Evolutionary conservation across 345 rosid genomes (phyloP).

Genomic region (Rhodomyrtus tomentosa): DNA sequence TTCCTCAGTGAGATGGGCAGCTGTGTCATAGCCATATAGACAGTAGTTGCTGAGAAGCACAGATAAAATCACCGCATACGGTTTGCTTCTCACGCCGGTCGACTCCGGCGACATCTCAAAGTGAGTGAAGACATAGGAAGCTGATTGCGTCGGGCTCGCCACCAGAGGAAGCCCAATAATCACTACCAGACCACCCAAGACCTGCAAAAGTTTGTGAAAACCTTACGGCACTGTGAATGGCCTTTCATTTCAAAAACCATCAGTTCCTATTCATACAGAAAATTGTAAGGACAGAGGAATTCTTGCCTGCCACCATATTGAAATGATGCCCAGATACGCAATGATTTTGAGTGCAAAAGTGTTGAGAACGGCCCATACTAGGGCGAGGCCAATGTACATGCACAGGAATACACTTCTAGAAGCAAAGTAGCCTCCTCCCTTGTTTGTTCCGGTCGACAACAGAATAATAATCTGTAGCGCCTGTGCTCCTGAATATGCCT

Average conservation of each 20-base stretch:
- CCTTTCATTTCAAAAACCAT: neutral
- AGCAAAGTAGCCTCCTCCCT: slow-evolving; percentile 3
- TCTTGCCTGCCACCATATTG: slow-evolving; percentile 10
- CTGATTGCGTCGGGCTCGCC: neutral
- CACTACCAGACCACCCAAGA: slow-evolving; percentile 3
- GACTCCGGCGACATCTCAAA: neutral
- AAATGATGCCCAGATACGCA: slow-evolving; percentile 1
- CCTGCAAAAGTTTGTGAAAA: neutral
- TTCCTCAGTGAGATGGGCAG: slow-evolving; percentile 12
- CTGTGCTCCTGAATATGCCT: slow-evolving; percentile 13
- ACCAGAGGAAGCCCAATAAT: neutral
- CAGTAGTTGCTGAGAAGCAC: slow-evolving; percentile 10
- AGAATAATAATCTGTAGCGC: slow-evolving; percentile 7
- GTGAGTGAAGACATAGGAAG: slow-evolving; percentile 7
- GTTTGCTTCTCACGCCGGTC: slow-evolving; percentile 1
- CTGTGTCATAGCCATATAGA: slow-evolving; percentile 8
- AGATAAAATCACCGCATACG: slow-evolving; percentile 5
- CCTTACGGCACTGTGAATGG: neutral
- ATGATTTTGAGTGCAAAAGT: slow-evolving; percentile 5
- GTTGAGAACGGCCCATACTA: slow-evolving; percentile 8
- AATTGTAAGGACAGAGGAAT: neutral
- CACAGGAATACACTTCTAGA: neutral
- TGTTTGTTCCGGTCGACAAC: slow-evolving; percentile 5
- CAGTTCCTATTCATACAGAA: neutral
- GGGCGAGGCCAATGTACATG: neutral